Evolutionary conservation across 1,284 basidiomycete genomes (phyloP).

Genomic region (Fereydounia khargensis): DNA sequence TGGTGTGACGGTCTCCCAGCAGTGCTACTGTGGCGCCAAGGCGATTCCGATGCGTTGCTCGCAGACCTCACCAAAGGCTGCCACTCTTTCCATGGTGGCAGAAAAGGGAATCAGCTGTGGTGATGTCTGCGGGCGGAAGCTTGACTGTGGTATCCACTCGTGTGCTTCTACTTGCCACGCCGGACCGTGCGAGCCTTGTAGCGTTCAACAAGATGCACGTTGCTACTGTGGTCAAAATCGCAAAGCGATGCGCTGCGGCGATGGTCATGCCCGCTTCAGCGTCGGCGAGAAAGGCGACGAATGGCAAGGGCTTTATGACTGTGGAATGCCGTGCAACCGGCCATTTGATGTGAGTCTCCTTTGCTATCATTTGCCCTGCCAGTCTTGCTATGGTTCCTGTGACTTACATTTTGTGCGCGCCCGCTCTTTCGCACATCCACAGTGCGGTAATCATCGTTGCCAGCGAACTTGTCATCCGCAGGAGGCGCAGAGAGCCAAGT

Average conservation of each 20-base stretch:
- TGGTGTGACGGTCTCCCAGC: constrained; percentile 44
- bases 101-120: constrained; percentile 48
- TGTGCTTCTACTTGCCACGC: constrained; percentile 46
- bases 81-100: constrained; percentile 11
- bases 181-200: constrained; percentile 43
- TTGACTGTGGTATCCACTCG: constrained; percentile 46
- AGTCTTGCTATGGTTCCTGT: too few species aligned
- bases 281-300: constrained; percentile 2
- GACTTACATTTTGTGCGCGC: too few species aligned
- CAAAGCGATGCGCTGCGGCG: constrained; percentile 44
- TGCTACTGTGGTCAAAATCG: constrained; percentile 51
- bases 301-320: constrained; percentile 38
- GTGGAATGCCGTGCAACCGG: constrained; percentile 34
- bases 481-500: constrained; percentile 12
- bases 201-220: constrained; percentile 15
- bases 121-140: constrained; percentile 32
- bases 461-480: constrained; percentile 41
- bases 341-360: too few species aligned
- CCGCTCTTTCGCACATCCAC: too few species aligned
- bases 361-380: too few species aligned
- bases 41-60: constrained; percentile 46
- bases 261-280: constrained; percentile 25
- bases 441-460: constrained; percentile 50
- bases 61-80: constrained; percentile 30
- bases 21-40: constrained; percentile 52